Evolutionary conservation across 2,329 filamentous ascomycete genomes (phyloP), one percentile per base, ranked within the genome.

Genomic region (Talaromyces sp.): DNA sequence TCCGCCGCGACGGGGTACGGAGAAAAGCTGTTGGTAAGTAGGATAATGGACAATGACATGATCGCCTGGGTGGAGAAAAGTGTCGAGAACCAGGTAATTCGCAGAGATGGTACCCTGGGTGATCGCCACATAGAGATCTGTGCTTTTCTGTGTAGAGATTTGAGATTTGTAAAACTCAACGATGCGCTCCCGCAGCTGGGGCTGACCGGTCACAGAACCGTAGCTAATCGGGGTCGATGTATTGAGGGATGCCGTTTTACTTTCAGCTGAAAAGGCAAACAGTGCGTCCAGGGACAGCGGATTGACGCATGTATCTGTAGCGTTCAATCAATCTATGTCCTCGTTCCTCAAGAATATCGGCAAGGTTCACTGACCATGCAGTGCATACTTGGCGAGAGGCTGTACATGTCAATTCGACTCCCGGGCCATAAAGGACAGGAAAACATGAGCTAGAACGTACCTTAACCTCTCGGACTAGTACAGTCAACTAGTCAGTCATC

Each of bases 31-130:
- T 73, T 93, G 90, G 69, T 93, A 96, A 0, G 91, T 93, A 16
- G 92, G 92, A 71, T 92, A 90, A 61, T 93, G 89, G 70, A 90
- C 95, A 62, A 96, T 84, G 52, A 93, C 89, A 80, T 96, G 92
- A 71, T 96, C 91, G 0, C 87, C 89, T 0, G 86, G 84, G 0
- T 85, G 84, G 2, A 93, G 72, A 6, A 93, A 80, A 0, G 87
- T 81, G 73, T 93, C 93, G 4, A 93, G 82, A 2, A 87, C 78
- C 16, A 95, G 78, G 69, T 91, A 90, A 71, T 96, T 96, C 18
- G 91, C 91, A 4, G 85, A 82, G 58, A 96, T 96, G 14, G 90
- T 91, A 11, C 92, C 92, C 12, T 39, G 54, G 4, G 21, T 40
- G 14, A 52, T 52, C 1, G 48, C 48, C 3, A 52, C 48, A 35